These are phyloP conservation scores for Diplodia sapinea DNA, from an alignment of 2,329 filamentous ascomycete species.

Conservation along the genomic window DNA sequence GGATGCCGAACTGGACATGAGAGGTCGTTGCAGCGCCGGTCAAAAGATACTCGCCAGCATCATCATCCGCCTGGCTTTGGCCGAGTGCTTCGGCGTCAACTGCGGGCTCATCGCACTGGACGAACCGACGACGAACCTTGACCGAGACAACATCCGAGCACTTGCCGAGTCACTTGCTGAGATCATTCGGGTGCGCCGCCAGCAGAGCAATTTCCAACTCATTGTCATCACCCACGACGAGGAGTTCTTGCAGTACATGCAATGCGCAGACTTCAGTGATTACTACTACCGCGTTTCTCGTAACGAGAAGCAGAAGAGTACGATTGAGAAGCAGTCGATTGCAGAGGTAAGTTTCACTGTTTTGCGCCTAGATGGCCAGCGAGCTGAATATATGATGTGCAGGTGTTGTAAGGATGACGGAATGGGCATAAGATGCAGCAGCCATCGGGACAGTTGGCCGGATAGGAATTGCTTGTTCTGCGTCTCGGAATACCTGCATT, in stretches of 20 bases:
- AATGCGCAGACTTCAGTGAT: conserved; percentile 90
- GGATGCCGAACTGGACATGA: conserved; percentile 99
- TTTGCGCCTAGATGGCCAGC: not conserved
- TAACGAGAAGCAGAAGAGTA: conserved; percentile 83
- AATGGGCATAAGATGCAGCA: not conserved
- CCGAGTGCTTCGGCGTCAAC: conserved; percentile 94
- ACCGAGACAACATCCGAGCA: conserved; percentile 90
- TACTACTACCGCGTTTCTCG: conserved; percentile 86
- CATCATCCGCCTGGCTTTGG: conserved; percentile 93
- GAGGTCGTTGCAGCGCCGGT: conserved; percentile 92
- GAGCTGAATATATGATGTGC: not conserved
- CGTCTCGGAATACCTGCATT: conserved; percentile 19
- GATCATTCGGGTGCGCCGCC: conserved; percentile 82
- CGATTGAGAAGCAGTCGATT: conserved; percentile 70
- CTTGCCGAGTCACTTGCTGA: conserved; percentile 82
- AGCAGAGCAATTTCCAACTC: conserved; percentile 94
- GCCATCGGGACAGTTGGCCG: not conserved
- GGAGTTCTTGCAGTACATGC: conserved; percentile 91
- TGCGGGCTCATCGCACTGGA: conserved; percentile 96
- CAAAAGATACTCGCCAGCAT: conserved; percentile 97
- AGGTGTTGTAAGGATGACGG: conserved; percentile 20
- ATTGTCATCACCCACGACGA: conserved; percentile 99
- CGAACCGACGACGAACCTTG: conserved; percentile 96
- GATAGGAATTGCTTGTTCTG: not conserved
- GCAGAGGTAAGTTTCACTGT: conserved; percentile 41